Conservation (phyloP, 495 filamentous ascomycete species). For the Penicillium pulvis region DNA sequence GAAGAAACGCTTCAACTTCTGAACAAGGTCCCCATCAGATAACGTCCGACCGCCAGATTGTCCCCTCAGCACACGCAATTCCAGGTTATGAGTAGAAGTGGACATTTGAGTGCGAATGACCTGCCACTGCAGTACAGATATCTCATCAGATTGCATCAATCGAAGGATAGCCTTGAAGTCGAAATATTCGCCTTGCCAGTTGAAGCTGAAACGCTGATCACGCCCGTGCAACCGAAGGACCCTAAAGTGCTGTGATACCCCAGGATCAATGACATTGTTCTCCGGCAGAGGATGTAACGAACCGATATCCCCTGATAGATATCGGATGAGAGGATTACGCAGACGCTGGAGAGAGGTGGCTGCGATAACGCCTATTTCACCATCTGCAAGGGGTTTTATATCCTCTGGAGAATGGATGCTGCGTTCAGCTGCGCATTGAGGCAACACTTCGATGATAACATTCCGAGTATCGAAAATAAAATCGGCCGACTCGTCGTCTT, state of each 20-base stretch:
- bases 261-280: neutral
- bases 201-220: slow-evolving; percentile 37
- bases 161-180: slow-evolving; percentile 20
- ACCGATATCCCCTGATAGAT: slow-evolving; percentile 38
- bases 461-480: neutral
- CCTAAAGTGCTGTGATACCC: neutral
- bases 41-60: too few species aligned
- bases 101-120: too few species aligned
- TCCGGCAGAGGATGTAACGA: slow-evolving; percentile 26
- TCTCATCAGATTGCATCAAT: neutral
- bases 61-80: neutral
- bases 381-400: neutral
- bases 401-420: neutral
- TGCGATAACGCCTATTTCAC: slow-evolving; percentile 27
- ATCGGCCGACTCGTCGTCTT: neutral
- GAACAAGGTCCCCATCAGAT: neutral
- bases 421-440: neutral
- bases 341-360: slow-evolving; percentile 39
- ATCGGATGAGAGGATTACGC: slow-evolving; percentile 42
- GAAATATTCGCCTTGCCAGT: slow-evolving; percentile 34
- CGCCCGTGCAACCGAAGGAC: slow-evolving; percentile 34
- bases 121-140: neutral
- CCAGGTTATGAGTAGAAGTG: too few species aligned
- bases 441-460: neutral
- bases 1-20: neutral